A percentile compares a stretch with the other conserved stretches of the same genome.
Evolutionary conservation across 768 basidiomycete species (phyloP).

Genomic region (Nidula microcarpa): DNA sequence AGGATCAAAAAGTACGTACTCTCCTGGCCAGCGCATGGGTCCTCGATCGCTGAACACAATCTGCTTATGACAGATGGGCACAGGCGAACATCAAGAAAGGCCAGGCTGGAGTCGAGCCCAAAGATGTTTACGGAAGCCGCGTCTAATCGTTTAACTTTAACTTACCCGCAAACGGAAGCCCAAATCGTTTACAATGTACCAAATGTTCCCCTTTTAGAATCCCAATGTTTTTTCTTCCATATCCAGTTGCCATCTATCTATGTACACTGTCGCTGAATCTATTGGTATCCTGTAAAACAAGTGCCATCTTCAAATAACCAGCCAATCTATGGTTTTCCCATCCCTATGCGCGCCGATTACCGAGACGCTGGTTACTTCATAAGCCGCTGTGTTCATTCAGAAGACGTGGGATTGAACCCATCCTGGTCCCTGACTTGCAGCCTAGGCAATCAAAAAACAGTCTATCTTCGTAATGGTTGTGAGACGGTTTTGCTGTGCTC

Average conservation of each 20-base stretch:
- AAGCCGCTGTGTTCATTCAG: too few species aligned
- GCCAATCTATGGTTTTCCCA: background rate
- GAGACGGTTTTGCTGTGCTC: too few species aligned
- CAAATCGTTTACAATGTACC: background rate
- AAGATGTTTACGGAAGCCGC: conserved; percentile 77
- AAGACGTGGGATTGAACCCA: too few species aligned
- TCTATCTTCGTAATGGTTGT: too few species aligned
- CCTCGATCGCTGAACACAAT: background rate
- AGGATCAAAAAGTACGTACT: conserved; percentile 88
- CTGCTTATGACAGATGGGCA: conserved; percentile 60
- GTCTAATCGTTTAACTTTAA: conserved; percentile 22
- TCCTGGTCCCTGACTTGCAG: too few species aligned
- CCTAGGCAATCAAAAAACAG: too few species aligned
- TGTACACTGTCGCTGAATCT: background rate
- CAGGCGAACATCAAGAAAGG: conserved; percentile 85
- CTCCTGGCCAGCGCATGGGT: background rate
- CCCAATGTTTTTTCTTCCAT: background rate
- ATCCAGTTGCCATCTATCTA: background rate
- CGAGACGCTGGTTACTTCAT: too few species aligned
- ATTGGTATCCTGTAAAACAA: background rate
- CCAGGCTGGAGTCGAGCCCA: conserved; percentile 69
- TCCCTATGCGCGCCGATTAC: too few species aligned
- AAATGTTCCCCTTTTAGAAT: background rate
- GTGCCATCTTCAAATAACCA: background rate
- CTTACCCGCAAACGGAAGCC: background rate